phyloP scores from a whole-genome alignment of 805 yeast species.

The Candida golubevii region DNA sequence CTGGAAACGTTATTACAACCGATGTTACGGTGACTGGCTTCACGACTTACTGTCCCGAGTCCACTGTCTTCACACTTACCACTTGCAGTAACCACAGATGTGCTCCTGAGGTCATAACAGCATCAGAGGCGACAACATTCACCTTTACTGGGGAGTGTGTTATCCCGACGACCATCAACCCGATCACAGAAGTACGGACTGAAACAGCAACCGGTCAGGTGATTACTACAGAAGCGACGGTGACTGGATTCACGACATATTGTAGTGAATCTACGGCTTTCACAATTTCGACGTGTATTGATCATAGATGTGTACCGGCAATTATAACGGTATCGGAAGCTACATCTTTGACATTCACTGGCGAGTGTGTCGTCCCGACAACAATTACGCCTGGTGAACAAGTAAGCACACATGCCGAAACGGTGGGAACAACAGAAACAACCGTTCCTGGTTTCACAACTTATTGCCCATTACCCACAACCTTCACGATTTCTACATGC shows the following conservation, averaged over 20 bases:
- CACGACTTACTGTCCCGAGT: slow-evolving; percentile 36
- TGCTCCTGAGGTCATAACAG: slow-evolving; percentile 23
- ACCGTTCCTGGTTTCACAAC: slow-evolving; percentile 5
- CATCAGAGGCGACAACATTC: slow-evolving; percentile 28
- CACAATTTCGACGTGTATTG: slow-evolving; percentile 31
- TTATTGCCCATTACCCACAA: slow-evolving; percentile 20
- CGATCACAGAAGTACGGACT: neutral
- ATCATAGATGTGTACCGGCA: slow-evolving; percentile 24
- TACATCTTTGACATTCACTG: slow-evolving; percentile 32
- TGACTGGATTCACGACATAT: slow-evolving; percentile 3
- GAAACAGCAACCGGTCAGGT: neutral
- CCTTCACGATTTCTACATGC: slow-evolving; percentile 33
- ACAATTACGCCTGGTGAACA: slow-evolving; percentile 20
- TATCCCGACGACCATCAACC: slow-evolving; percentile 17
- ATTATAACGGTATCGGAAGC: slow-evolving; percentile 26
- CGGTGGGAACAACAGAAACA: neutral
- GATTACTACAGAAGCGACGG: slow-evolving; percentile 1
- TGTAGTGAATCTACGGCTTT: slow-evolving; percentile 24
- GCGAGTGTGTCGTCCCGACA: slow-evolving; percentile 24
- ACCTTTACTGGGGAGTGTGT: slow-evolving; percentile 31
- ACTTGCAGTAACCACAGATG: slow-evolving; percentile 28
- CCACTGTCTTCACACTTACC: slow-evolving; percentile 32
- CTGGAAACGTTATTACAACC: slow-evolving; percentile 17
- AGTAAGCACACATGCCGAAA: neutral
- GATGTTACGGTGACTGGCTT: slow-evolving; percentile 30